phyloP scores from a whole-genome alignment of 2,329 filamentous ascomycete genomes.

The Exophiala calicioides region DNA sequence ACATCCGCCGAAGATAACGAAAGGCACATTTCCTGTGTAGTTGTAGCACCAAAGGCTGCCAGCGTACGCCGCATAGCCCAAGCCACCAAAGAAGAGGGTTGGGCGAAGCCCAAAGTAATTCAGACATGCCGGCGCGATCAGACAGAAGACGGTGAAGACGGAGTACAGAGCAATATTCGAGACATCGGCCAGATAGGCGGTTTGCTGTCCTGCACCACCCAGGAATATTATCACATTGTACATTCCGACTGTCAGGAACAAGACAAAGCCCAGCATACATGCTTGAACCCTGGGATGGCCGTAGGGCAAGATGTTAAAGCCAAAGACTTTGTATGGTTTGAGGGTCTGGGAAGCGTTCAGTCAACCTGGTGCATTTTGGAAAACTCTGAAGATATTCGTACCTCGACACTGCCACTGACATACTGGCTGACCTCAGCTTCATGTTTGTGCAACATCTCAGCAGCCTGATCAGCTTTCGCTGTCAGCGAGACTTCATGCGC shows the following conservation, averaged over 20 bases:
- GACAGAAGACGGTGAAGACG: slow-evolving; percentile 61
- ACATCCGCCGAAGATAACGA: slow-evolving; percentile 66
- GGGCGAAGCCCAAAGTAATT: slow-evolving; percentile 34
- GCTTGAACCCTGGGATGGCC: slow-evolving; percentile 7
- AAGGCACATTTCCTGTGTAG: slow-evolving; percentile 38
- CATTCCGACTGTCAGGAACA: slow-evolving; percentile 72
- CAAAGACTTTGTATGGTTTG: background rate
- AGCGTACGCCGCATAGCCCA: slow-evolving; percentile 39
- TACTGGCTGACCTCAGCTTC: background rate
- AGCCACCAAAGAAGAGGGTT: slow-evolving; percentile 34
- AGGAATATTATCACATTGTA: slow-evolving; percentile 68
- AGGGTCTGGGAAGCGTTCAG: background rate
- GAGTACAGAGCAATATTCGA: slow-evolving; percentile 70
- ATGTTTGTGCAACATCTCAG: background rate
- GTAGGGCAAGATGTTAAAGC: background rate
- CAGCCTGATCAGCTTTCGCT: background rate
- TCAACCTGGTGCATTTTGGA: too few species aligned
- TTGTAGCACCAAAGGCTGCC: slow-evolving; percentile 42
- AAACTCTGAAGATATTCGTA: too few species aligned
- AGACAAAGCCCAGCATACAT: slow-evolving; percentile 58
- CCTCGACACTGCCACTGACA: background rate
- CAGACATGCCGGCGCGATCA: slow-evolving; percentile 49
- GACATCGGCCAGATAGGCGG: slow-evolving; percentile 61
- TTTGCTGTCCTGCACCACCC: slow-evolving; percentile 63
- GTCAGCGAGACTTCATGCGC: background rate